Evolutionary conservation across 352 stramenopile genomes (phyloP), one percentile per base, ranked within the genome.

Genomic region (Pythium phragmiticola): DNA sequence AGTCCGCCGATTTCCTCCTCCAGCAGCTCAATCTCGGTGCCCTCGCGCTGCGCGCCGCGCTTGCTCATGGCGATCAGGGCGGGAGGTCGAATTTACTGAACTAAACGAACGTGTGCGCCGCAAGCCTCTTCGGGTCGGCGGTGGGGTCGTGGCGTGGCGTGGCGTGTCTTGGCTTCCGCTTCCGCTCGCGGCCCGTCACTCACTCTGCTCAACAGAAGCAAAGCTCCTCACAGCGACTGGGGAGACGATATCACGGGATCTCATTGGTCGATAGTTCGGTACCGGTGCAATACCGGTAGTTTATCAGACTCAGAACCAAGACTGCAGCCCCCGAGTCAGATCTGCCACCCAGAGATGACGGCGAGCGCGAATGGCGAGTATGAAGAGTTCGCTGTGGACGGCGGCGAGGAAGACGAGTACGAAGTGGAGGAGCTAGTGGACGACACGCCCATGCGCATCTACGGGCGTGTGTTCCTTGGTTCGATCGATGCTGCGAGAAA

Each of bases 401-500:
- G 70, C 1, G 62, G 76, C 11, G 68, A 77, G 11, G 74, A 89
- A 2, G 78, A 85, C 19, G 60, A 76, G 34, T 74, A 69, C 14
- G 82, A 90, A 51, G 48, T 84, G 0, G 81, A 90, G 42, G 83
- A 92, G 30, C 2, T 84, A 14, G 53, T 62, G 19, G 84, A 92
- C 52, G 75, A 92, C 49, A 54, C 71, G 48, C 80, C 84, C 33
- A 88, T 90, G 80, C 72, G 57, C 45, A 74, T 90, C 36, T 50
- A 37, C 8, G 60, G 56, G 0, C 64, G 76, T 2, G 56, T 90
- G 16, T 90, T 80, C 54, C 51, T 92, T 6, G 81, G 84, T 9
- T 89, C 84, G 2, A 83, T 92, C 30, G 84, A 92, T 54, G 84
- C 84, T 4, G 80, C 81, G 50, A 66, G 57, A 52, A 92, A 92